phyloP scores from a whole-genome alignment of 2,329 filamentous ascomycete genomes.

The Fusarium haematococcum region DNA sequence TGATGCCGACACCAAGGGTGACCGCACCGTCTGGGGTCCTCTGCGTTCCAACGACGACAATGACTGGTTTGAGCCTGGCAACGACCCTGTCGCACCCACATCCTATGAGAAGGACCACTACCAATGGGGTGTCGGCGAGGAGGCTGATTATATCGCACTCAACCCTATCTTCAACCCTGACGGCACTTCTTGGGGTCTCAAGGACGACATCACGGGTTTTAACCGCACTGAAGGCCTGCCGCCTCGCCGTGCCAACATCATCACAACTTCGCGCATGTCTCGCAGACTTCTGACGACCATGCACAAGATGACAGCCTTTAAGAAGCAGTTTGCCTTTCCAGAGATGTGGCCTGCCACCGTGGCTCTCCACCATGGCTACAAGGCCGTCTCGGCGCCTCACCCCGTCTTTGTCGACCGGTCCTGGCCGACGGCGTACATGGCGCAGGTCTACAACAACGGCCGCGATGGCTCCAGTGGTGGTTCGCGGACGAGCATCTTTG shows the following conservation, averaged over 20 bases:
- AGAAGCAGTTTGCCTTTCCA: constrained; percentile 90
- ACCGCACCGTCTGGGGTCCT: constrained; percentile 84
- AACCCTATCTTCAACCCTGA: constrained; percentile 93
- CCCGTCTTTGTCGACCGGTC: constrained; percentile 87
- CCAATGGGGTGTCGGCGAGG: constrained; percentile 88
- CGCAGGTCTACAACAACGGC: constrained; percentile 83
- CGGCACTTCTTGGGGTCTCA: constrained; percentile 85
- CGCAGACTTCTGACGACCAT: constrained; percentile 83
- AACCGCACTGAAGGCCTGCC: constrained; percentile 71
- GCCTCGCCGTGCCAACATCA: constrained; percentile 86
- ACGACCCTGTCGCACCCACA: constrained; percentile 80
- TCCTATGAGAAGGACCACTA: constrained; percentile 82
- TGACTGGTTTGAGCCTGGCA: constrained; percentile 78
- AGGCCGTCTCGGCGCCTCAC: constrained; percentile 91
- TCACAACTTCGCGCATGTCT: constrained; percentile 87
- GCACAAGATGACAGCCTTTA: constrained; percentile 88
- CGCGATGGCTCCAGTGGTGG: constrained; percentile 81
- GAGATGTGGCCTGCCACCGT: constrained; percentile 96
- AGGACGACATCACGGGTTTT: constrained; percentile 87
- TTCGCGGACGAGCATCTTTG: constrained; percentile 78
- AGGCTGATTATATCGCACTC: constrained; percentile 91
- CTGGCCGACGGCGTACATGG: constrained; percentile 85
- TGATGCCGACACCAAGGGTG: constrained; percentile 46
- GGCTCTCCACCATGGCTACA: constrained; percentile 90
- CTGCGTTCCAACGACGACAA: constrained; percentile 73